phyloP scores from a whole-genome alignment of 805 yeast genomes.

The Priceomyces medius region DNA sequence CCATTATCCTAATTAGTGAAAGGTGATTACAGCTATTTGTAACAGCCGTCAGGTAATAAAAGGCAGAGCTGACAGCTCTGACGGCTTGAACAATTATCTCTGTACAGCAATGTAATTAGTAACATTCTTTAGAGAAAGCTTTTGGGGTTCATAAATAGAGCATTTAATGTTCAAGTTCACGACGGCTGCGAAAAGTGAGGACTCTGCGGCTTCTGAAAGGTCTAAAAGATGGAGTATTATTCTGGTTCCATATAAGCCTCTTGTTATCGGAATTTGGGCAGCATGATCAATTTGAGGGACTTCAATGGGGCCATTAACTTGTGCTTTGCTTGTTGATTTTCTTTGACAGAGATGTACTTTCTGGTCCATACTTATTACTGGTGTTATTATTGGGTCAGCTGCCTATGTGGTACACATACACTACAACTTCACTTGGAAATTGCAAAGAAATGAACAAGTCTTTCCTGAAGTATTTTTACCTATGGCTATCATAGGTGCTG shows the following conservation, averaged over 20 bases:
- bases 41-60: too few relatives aligned
- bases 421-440: conserved; percentile 13
- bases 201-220: too few relatives aligned
- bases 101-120: too few relatives aligned
- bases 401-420: conserved; percentile 44
- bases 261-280: conserved; percentile 49
- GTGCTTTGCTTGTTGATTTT: conserved; percentile 43
- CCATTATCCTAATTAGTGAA: too few relatives aligned
- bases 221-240: too few relatives aligned
- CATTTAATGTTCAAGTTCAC: too few relatives aligned
- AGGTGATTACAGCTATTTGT: too few relatives aligned
- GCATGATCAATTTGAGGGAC: conserved; percentile 44
- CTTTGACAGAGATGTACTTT: conserved; percentile 52
- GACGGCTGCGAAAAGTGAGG: too few relatives aligned
- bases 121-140: too few relatives aligned
- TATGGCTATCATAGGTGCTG: conserved; percentile 31
- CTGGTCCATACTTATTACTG: conserved; percentile 48
- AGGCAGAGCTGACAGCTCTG: too few relatives aligned
- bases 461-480: conserved; percentile 37
- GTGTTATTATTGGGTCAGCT: conserved; percentile 34
- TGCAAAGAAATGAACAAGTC: conserved; percentile 19
- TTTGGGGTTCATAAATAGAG: too few relatives aligned
- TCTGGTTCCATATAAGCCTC: conserved; percentile 37
- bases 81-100: too few relatives aligned
- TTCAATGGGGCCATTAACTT: conserved; percentile 52